Percentiles rank a stretch among this genome's conserved stretches.
phyloP scores from a whole-genome alignment of 1,139 yeast genomes.

The Suhomyces yuchorum region DNA sequence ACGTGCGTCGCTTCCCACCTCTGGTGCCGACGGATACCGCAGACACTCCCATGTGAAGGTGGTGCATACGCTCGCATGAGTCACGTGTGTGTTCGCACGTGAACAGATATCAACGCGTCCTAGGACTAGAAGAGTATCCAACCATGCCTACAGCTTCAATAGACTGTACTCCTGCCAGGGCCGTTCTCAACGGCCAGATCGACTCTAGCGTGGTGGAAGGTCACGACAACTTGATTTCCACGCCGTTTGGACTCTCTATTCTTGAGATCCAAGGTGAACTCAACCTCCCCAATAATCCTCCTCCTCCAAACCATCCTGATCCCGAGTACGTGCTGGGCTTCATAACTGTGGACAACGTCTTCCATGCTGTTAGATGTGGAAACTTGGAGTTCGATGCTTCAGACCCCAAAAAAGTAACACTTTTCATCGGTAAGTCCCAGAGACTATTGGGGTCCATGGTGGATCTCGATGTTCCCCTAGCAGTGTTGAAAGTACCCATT shows the following conservation, averaged over 20 bases:
- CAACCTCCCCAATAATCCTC: slow-evolving; percentile 50
- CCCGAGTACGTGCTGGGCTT: slow-evolving; percentile 29
- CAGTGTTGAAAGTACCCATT: slow-evolving; percentile 51
- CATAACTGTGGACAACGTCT: slow-evolving; percentile 37
- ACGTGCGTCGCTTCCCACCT: too few species aligned
- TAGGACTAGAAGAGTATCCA: not conserved
- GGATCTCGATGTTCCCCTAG: slow-evolving; percentile 61
- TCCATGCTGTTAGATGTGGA: slow-evolving; percentile 61
- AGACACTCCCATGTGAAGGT: too few species aligned
- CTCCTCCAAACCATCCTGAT: slow-evolving; percentile 24
- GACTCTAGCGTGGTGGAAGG: not conserved
- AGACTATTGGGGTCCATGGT: slow-evolving; percentile 61
- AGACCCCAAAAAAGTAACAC: slow-evolving; percentile 49
- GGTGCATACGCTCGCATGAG: too few species aligned
- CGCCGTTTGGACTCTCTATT: slow-evolving; percentile 59
- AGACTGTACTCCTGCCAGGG: slow-evolving; percentile 31
- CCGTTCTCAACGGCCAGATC: slow-evolving; percentile 18
- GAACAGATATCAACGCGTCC: slow-evolving; percentile 1
- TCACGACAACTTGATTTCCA: slow-evolving; percentile 34
- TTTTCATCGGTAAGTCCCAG: slow-evolving; percentile 68
- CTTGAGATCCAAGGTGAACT: slow-evolving; percentile 75
- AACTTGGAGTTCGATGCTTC: slow-evolving; percentile 51
- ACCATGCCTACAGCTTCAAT: slow-evolving; percentile 28
- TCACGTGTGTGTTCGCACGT: not conserved
- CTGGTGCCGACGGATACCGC: too few species aligned